These are phyloP conservation scores for Saposhnikovia divaricata DNA, from an alignment of 129 eudicot genomes.

Conservation along the genomic window DNA sequence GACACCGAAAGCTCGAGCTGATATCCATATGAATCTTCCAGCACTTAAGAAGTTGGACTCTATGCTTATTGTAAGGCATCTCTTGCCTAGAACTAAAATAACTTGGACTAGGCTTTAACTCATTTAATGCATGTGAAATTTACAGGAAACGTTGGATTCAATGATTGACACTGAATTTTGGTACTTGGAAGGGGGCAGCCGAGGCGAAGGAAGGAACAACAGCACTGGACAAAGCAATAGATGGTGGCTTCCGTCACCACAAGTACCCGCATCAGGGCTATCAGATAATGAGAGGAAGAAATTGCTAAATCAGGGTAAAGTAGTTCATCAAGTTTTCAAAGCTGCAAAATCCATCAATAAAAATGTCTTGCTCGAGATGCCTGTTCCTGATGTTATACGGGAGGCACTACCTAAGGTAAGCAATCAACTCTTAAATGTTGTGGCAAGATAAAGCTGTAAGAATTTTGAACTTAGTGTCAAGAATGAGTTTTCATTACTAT, in stretches of 20 bases:
- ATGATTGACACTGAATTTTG: conserved; percentile 76
- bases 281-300: conserved; percentile 55
- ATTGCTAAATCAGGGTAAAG: conserved; percentile 55
- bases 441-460: background rate
- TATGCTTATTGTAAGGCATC: conserved; percentile 84
- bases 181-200: conserved; percentile 81
- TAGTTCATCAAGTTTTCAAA: conserved; percentile 75
- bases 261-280: conserved; percentile 69
- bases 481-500: background rate
- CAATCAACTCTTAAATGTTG: background rate
- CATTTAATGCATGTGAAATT: background rate
- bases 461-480: background rate
- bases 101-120: background rate
- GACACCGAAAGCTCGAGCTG: conserved; percentile 88
- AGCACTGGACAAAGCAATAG: conserved; percentile 50
- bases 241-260: conserved; percentile 89
- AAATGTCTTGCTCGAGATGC: conserved; percentile 66
- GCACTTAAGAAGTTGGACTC: conserved; percentile 86
- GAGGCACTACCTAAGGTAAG: conserved; percentile 85
- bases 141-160: conserved; percentile 63
- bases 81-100: conserved; percentile 7
- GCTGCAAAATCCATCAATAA: conserved; percentile 92
- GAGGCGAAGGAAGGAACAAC: conserved; percentile 48
- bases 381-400: conserved; percentile 44
- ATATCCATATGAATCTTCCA: conserved; percentile 82